phyloP scores from a whole-genome alignment of 805 yeast genomes.

The Ogataea saltuana region DNA sequence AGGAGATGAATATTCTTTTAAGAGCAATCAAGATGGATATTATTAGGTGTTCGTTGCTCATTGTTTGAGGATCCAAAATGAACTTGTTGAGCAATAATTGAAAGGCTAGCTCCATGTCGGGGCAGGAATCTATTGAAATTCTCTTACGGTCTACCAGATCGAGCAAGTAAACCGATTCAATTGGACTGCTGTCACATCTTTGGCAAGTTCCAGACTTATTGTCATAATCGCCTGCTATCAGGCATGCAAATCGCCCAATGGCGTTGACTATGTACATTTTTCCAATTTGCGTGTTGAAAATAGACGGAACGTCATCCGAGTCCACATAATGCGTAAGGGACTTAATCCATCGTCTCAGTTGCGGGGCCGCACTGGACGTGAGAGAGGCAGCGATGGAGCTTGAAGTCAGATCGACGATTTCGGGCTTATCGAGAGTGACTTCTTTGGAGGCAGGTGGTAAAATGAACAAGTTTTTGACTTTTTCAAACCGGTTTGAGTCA shows the following conservation, averaged over 20 bases:
- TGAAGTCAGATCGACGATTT: constrained; percentile 19
- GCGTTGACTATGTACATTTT: constrained; percentile 38
- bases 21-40: constrained; percentile 49
- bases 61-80: constrained; percentile 22
- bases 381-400: constrained; percentile 8
- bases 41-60: constrained; percentile 29
- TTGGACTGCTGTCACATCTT: constrained; percentile 36
- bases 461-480: constrained; percentile 5
- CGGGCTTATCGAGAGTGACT: background rate
- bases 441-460: constrained; percentile 5
- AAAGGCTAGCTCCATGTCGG: constrained; percentile 28
- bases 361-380: constrained; percentile 2
- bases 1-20: constrained; percentile 53
- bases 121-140: constrained; percentile 23
- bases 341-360: constrained; percentile 14
- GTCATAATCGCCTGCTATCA: constrained; percentile 41
- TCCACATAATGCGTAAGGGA: constrained; percentile 8
- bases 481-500: constrained; percentile 8
- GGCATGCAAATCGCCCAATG: constrained; percentile 45
- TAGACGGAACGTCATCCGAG: constrained; percentile 1
- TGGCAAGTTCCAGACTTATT: constrained; percentile 36
- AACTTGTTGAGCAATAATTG: constrained; percentile 30
- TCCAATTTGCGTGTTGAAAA: constrained; percentile 16
- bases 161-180: constrained; percentile 15
- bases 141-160: constrained; percentile 33